Evolutionary conservation across 176 grass and related monocot genomes (phyloP).

Genomic region (Eragrostis nindensis): DNA sequence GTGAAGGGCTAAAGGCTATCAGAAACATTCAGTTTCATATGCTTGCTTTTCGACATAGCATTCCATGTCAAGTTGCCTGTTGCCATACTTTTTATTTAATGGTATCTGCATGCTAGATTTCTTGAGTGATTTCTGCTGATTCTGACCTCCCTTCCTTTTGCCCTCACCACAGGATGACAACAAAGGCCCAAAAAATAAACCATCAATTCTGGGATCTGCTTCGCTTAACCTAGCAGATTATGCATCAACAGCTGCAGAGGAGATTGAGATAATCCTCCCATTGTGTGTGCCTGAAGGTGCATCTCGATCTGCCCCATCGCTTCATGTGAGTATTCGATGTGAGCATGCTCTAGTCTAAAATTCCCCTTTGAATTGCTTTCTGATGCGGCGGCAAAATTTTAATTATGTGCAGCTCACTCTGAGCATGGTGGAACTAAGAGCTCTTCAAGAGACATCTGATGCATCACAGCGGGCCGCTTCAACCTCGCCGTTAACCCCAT

Average conservation of each 20-base stretch:
- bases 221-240: constrained; percentile 75
- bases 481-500: constrained; percentile 62
- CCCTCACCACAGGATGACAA: constrained; percentile 47
- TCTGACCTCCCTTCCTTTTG: constrained; percentile 30
- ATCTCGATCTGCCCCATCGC: constrained; percentile 45
- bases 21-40: constrained; percentile 1
- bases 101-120: background rate
- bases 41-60: background rate
- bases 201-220: constrained; percentile 72
- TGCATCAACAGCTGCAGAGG: constrained; percentile 54
- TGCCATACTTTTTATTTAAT: background rate
- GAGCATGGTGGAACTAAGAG: constrained; percentile 62
- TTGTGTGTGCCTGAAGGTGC: constrained; percentile 55
- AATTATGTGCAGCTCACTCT: constrained; percentile 58
- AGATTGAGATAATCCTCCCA: constrained; percentile 72
- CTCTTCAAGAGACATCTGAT: constrained; percentile 47
- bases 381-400: constrained; percentile 32
- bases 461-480: constrained; percentile 47
- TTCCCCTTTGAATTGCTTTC: constrained; percentile 19
- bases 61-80: constrained; percentile 30
- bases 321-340: constrained; percentile 75
- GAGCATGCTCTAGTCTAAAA: constrained; percentile 14
- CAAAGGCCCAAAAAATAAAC: constrained; percentile 76
- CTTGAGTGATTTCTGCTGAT: background rate
- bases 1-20: background rate